phyloP scores from a whole-genome alignment of 805 yeast genomes.

The Schwanniomyces pseudopolymorphus region DNA sequence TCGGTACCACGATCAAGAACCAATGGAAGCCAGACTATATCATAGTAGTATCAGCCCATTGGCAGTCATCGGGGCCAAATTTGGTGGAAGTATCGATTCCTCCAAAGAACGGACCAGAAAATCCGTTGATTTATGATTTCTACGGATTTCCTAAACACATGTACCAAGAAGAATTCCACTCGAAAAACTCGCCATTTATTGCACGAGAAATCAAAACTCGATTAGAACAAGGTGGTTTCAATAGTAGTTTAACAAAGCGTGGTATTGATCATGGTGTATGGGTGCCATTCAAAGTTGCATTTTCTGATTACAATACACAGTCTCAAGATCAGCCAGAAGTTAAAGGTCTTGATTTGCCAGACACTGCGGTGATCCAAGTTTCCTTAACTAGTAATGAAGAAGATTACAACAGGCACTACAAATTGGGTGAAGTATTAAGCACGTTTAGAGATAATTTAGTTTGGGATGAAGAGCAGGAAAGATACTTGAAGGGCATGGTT shows the following conservation, averaged over 20 bases:
- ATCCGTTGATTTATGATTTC: constrained; percentile 69
- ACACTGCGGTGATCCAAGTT: constrained; percentile 51
- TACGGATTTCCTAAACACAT: constrained; percentile 66
- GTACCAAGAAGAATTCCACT: constrained; percentile 63
- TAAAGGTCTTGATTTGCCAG: constrained; percentile 41
- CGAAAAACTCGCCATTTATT: constrained; percentile 42
- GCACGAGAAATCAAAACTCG: constrained; percentile 45
- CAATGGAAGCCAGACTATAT: constrained; percentile 62
- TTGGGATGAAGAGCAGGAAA: constrained; percentile 26
- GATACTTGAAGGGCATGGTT: constrained; percentile 40
- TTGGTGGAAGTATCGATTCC: constrained; percentile 53
- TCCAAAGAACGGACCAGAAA: constrained; percentile 29
- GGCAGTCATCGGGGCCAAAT: constrained; percentile 53
- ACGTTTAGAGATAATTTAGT: constrained; percentile 46
- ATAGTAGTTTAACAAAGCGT: constrained; percentile 46
- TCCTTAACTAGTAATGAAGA: constrained; percentile 42
- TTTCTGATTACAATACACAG: constrained; percentile 34
- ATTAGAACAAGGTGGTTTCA: constrained; percentile 43
- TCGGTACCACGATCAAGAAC: constrained; percentile 53
- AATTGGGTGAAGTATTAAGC: constrained; percentile 56
- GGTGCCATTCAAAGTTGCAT: constrained; percentile 77
- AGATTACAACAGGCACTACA: constrained; percentile 44
- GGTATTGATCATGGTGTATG: constrained; percentile 85
- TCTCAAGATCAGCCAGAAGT: constrained; percentile 18
- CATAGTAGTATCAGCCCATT: constrained; percentile 73